Evolutionary conservation across 306 rosid species (phyloP), one percentile per base, ranked within the genome.

Genomic region (Medicago lupulina): DNA sequence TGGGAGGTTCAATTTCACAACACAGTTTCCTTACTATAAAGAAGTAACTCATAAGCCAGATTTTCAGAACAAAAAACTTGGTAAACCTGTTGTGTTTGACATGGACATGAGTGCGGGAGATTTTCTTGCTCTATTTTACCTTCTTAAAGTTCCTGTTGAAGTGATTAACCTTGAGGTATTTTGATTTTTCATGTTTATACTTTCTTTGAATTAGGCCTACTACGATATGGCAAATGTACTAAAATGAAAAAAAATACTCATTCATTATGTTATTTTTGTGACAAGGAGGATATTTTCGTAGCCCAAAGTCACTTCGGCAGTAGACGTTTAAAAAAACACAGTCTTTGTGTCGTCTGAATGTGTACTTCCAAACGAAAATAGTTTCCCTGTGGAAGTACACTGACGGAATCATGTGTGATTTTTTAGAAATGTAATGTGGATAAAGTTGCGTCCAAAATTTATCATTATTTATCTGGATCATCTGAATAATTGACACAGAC

Each of bases 81-180:
- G 99, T 12, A 95, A 87, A 79, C 83, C 92, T 74, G 80, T 95
- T 78, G 87, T 95, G 54, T 90, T 95, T 77, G 99, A 95, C 81
- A 92, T 92, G 97, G 99, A 95, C 85, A 95, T 95, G 99, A 95
- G 99, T 72, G 86, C 88, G 28, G 99, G 99, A 80, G 99, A 95
- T 62, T 92, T 95, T 80, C 92, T 90, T 41, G 88, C 97, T 67
- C 84, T 95, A 66, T 86, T 90, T 70, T 95, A 89, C 81, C 92
- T 95, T 76, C 87, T 95, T 5, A 95, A 95, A 88, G 88, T 92
- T 46, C 97, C 95, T 21, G 87, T 89, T 59, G 89, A 92, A 86
- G 81, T 85, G 2, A 86, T 92, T 74, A 70, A 95, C 80, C 89
- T 95, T 18, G 92, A 89, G 97, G 99, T 92, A 80, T 46, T 55